Conservation (phyloP, 140 eudicot genomes). For the Oenanthe javanica region DNA sequence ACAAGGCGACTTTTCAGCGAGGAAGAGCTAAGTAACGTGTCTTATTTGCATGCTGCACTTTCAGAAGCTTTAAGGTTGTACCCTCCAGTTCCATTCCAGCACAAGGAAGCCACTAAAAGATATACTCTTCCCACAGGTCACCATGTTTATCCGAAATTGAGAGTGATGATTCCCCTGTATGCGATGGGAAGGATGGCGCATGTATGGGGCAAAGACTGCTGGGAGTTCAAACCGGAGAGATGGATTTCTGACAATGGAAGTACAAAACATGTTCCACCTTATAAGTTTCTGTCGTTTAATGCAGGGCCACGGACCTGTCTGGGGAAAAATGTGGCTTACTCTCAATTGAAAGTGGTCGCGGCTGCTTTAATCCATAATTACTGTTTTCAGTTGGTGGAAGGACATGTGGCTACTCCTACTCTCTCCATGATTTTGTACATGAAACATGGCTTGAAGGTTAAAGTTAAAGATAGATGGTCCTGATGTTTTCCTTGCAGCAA, state of each 20-base stretch:
- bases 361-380: conserved; percentile 46
- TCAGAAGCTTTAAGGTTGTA: conserved; percentile 70
- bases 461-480: conserved; percentile 35
- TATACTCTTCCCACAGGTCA: conserved; percentile 69
- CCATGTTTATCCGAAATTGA: conserved; percentile 40
- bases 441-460: conserved; percentile 59
- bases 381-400: conserved; percentile 36
- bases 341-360: conserved; percentile 53
- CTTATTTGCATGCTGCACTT: conserved; percentile 54
- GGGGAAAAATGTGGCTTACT: conserved; percentile 62
- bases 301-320: conserved; percentile 81
- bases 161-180: conserved; percentile 44
- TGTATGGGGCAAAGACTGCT: conserved; percentile 61
- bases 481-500: neutral
- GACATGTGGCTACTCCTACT: conserved; percentile 45
- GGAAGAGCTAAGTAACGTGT: conserved; percentile 32
- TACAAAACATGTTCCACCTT: conserved; percentile 52
- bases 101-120: conserved; percentile 41
- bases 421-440: conserved; percentile 55
- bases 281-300: conserved; percentile 60
- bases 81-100: conserved; percentile 71
- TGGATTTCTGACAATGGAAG: conserved; percentile 52
- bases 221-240: conserved; percentile 70
- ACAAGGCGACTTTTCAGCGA: conserved; percentile 25
- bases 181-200: conserved; percentile 68